phyloP scores from a whole-genome alignment of 768 basidiomycete genomes.

The Wakefieldia striispora region DNA sequence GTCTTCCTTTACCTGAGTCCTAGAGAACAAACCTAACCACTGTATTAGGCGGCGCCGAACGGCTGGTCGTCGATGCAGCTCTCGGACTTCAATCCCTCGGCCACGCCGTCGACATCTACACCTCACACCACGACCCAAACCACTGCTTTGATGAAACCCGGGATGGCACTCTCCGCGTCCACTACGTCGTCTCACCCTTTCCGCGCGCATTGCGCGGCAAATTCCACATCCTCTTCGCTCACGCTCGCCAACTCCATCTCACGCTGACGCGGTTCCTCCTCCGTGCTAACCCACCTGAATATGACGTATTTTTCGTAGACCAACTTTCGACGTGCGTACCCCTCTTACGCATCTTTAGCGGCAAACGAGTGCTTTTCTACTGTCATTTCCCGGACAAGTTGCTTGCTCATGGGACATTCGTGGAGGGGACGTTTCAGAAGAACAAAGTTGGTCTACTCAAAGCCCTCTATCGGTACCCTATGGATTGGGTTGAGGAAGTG shows the following conservation, averaged over 20 bases:
- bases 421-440: slow-evolving; percentile 49
- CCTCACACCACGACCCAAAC: slow-evolving; percentile 83
- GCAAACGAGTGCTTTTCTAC: slow-evolving; percentile 91
- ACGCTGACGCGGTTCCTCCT: slow-evolving; percentile 55
- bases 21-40: neutral
- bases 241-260: slow-evolving; percentile 85
- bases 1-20: slow-evolving; percentile 6
- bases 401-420: slow-evolving; percentile 64
- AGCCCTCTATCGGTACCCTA: slow-evolving; percentile 77
- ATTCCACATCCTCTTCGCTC: slow-evolving; percentile 88
- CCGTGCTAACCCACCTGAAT: slow-evolving; percentile 37
- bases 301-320: slow-evolving; percentile 92
- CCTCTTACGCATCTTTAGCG: slow-evolving; percentile 61
- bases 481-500: slow-evolving; percentile 86
- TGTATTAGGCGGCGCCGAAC: slow-evolving; percentile 83
- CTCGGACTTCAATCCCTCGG: slow-evolving; percentile 82
- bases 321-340: slow-evolving; percentile 93
- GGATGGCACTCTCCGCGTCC: slow-evolving; percentile 80
- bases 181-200: slow-evolving; percentile 68
- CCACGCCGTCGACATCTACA: slow-evolving; percentile 86
- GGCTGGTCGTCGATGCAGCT: slow-evolving; percentile 93
- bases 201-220: slow-evolving; percentile 78
- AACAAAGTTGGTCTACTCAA: slow-evolving; percentile 55
- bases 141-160: slow-evolving; percentile 94
- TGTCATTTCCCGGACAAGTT: slow-evolving; percentile 98